phyloP scores from a whole-genome alignment of 2,329 filamentous ascomycete species.

The Ophiocordyceps sinensis region DNA sequence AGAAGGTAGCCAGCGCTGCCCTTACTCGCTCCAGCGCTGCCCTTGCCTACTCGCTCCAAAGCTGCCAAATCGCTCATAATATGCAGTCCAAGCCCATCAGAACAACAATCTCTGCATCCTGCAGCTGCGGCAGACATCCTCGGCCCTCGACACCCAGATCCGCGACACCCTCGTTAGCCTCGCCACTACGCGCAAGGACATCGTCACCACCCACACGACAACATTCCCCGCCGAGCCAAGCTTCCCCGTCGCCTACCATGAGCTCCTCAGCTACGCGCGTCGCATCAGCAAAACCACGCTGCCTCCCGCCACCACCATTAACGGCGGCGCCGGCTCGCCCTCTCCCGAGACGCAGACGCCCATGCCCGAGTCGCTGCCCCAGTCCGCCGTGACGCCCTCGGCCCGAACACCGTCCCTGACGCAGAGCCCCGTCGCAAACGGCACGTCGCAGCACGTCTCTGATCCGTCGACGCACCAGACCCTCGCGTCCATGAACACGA shows the following conservation, averaged over 20 bases:
- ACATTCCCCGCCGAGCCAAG: constrained; percentile 34
- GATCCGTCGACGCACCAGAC: constrained; percentile 20
- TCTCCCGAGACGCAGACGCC: constrained; percentile 17
- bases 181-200: constrained; percentile 57
- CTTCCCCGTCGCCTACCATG: constrained; percentile 50
- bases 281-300: constrained; percentile 70
- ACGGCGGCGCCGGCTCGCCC: constrained; percentile 14
- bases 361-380: constrained; percentile 14
- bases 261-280: constrained; percentile 64
- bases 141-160: constrained; percentile 56
- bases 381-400: constrained; percentile 16
- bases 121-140: constrained; percentile 50
- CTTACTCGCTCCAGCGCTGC: not conserved
- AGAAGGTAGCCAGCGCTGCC: constrained; percentile 32
- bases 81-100: constrained; percentile 56
- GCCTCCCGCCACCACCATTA: constrained; percentile 43
- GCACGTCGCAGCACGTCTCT: constrained; percentile 12
- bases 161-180: constrained; percentile 56
- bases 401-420: constrained; percentile 18
- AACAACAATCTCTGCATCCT: constrained; percentile 57
- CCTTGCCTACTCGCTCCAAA: not conserved
- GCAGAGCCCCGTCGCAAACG: constrained; percentile 21
- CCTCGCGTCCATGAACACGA: constrained; percentile 18
- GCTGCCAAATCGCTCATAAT: not conserved
- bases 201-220: constrained; percentile 48